Base-by-base conservation (phyloP, 805 yeast species). In the Nakazawaea ernobii region DNA sequence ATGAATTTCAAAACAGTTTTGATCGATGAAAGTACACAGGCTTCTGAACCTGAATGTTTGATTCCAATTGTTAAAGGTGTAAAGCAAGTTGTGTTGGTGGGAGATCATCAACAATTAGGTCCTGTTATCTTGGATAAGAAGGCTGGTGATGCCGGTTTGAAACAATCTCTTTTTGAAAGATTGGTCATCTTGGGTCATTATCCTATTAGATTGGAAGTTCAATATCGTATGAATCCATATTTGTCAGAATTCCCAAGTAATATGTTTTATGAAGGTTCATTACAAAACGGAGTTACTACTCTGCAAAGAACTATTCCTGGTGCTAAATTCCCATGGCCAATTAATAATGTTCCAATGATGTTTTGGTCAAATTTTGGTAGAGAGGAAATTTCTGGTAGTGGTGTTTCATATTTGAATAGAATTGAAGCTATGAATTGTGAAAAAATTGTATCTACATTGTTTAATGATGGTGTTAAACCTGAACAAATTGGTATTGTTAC, bases 31-130 rank as follows among this genome's bases (percentile, higher is more conserved):
- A 82, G 89, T 58, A 89, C 97, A 0, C 97, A 92, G 67, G 92
- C 97, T 2, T 78, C 92, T 0, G 98, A 91, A 63, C 96, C 97
- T 1, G 96, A 90, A 63, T 80, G 86, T 57, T 72, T 91, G 57
- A 88, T 91, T 54, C 97, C 98, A 10, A 78, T 91, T 35, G 89
- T 85, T 2, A 85, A 83, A 55, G 96, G 97, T 26, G 90, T 95
- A 40, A 85, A 84, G 59, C 97, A 91, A 61, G 88, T 90, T 6
- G 79, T 91, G 40, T 68, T 91, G 32, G 97, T 67, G 36, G 98
- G 98, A 59, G 98, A 91, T 63, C 97, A 92, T 66, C 92, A 89
- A 67, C 98, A 91, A 69, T 71, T 91, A 54, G 97, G 97, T 1
- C 97, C 98, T 0, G 95, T 90, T 24, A 84, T 92, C 42, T 65